Percentiles rank a stretch among this genome's conserved stretches.
Conservation (phyloP, 148 eudicot genomes). For the Camellia japonica region DNA sequence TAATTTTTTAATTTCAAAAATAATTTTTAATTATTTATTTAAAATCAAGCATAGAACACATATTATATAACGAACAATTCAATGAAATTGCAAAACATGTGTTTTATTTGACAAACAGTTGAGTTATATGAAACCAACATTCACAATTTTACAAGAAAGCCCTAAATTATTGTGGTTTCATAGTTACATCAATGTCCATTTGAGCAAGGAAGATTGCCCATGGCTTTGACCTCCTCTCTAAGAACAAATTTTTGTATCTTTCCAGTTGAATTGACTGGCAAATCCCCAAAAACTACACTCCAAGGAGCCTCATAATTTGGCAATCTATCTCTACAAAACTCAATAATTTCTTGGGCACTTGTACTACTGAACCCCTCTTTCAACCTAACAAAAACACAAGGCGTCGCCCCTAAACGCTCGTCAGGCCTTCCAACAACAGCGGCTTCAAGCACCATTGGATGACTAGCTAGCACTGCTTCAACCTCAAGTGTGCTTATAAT, state of each 20-base stretch:
- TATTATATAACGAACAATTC: too few relatives aligned
- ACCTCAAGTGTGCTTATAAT: conserved; percentile 30
- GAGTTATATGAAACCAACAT: too few relatives aligned
- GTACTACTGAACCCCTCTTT: conserved; percentile 21
- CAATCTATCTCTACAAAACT: conserved; percentile 38
- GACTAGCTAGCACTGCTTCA: conserved; percentile 28
- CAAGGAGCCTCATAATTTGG: conserved; percentile 50
- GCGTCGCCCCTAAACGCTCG: conserved; percentile 17
- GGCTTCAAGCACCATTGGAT: conserved; percentile 26
- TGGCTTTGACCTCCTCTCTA: conserved; percentile 42
- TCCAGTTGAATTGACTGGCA: conserved; percentile 66
- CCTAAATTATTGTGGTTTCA: too few relatives aligned
- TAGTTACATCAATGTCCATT: not conserved
- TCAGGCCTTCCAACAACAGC: conserved; percentile 32
- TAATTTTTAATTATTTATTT: too few relatives aligned
- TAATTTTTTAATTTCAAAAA: too few relatives aligned
- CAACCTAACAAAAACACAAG: conserved; percentile 38
- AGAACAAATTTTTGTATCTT: conserved; percentile 65
- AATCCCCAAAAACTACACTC: conserved; percentile 43
- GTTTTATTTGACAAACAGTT: too few relatives aligned
- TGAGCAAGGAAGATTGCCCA: conserved; percentile 29
- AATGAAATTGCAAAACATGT: too few relatives aligned
- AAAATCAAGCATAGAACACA: too few relatives aligned
- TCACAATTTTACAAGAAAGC: too few relatives aligned
- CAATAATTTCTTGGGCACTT: conserved; percentile 23